Conservation (phyloP, 2,329 filamentous ascomycete species). For the Cladosporium sp. region DNA sequence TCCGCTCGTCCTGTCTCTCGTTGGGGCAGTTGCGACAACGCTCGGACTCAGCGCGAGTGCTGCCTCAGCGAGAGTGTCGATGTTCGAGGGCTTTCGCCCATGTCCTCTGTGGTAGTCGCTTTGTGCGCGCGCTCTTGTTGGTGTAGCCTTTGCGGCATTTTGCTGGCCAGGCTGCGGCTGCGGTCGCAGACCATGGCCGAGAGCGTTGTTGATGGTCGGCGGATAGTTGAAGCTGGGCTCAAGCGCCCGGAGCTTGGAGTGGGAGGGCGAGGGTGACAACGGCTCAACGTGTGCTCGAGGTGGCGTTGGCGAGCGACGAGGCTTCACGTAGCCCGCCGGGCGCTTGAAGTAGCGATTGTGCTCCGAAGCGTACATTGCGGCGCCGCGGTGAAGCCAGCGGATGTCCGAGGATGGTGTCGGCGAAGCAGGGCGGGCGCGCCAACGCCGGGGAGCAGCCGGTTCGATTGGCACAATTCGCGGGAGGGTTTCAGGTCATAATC, state of each 20-base stretch:
- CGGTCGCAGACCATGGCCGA: neutral
- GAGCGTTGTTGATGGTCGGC: conserved; percentile 21
- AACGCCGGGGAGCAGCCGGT: neutral
- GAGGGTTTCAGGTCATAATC: neutral
- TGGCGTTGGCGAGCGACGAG: conserved; percentile 28
- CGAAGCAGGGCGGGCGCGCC: conserved; percentile 1
- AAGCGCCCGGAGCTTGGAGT: conserved; percentile 20
- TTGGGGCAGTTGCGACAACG: neutral
- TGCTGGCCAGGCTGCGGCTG: conserved; percentile 6
- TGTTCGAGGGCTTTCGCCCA: conserved; percentile 31
- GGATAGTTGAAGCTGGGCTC: conserved; percentile 32
- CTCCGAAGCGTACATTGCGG: neutral
- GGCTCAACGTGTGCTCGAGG: conserved; percentile 30
- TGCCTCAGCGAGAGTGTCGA: conserved; percentile 40
- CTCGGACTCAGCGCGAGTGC: conserved; percentile 33
- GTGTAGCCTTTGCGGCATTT: neutral
- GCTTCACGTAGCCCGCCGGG: conserved; percentile 13
- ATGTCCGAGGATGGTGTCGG: conserved; percentile 1
- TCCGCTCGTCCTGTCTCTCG: neutral
- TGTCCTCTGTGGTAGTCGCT: conserved; percentile 18
- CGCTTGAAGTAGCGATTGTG: conserved; percentile 27
- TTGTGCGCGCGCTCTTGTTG: conserved; percentile 6
- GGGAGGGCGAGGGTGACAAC: conserved; percentile 30
- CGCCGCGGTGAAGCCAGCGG: conserved; percentile 1
- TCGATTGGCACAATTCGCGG: neutral